Base-by-base conservation (phyloP, 106 monocot genomes). In the Triglochin maritima region DNA sequence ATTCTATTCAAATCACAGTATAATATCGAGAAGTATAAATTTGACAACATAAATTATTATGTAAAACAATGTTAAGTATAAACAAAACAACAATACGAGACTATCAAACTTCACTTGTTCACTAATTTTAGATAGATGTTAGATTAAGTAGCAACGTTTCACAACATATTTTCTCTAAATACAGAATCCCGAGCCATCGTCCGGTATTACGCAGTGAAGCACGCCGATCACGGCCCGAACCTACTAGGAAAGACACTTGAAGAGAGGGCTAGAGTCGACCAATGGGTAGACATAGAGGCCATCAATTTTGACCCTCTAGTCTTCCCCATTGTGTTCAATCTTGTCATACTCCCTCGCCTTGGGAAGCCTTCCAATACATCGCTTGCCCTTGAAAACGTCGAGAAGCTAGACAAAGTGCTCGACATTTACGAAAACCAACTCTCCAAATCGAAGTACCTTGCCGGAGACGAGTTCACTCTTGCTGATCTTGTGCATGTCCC, bases 221-320 rank as follows among this genome's bases (percentile, higher is more conserved):
- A 78, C 57, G 63, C 64, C 5, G 49, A 13, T 9, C 56, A 49
- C 0, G 78, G 78, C 6, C 56, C 81, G 17, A 55, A 60, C 60
- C 74, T 82, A 1, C 47, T 77, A 4, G 81, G 81, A 6, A 62
- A 56, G 29, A 71, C 74, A 10, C 66, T 56, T 29, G 81, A 82
- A 54, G 74, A 82, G 56, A 41, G 66, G 11, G 81, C 78, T 0
- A 9, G 44, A 42, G 78, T 78, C n/a, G 74, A 82, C 7, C 81
- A 81, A 56, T 74, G 81, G 81, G 47, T 78, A 8, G 73, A 82
- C 49, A 78, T 78, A 49, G 81, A 82, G 70, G 81, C 77, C 7
- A 66, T 72, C 72, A 81, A 13, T 73, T 77, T 60, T 69, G 69
- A 77, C 73, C 77, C 81, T 0, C 50, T 64, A 2, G 73, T 77